phyloP scores from a whole-genome alignment of 2,329 filamentous ascomycete genomes.

The Calonectria pteridis region DNA sequence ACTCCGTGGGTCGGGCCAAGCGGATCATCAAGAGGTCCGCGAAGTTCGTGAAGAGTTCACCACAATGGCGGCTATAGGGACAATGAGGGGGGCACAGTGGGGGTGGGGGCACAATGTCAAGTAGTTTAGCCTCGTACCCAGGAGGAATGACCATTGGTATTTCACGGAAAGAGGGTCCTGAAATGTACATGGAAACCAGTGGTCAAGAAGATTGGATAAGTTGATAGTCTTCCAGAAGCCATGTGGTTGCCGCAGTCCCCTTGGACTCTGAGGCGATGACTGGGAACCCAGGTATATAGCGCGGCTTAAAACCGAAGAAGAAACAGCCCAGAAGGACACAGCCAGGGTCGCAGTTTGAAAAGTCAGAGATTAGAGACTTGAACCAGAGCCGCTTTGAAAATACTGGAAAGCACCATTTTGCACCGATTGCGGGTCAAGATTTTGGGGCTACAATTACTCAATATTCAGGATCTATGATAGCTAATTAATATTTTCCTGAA shows the following conservation, averaged over 20 bases:
- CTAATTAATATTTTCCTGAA: not conserved
- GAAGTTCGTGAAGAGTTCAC: too few relatives aligned
- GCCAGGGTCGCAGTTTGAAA: not conserved
- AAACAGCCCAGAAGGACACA: not conserved
- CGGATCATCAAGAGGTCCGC: too few relatives aligned
- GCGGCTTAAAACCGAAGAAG: not conserved
- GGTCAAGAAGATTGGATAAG: too few relatives aligned
- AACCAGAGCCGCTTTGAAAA: not conserved
- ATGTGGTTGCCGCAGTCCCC: not conserved
- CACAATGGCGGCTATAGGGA: too few relatives aligned
- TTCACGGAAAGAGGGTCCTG: too few relatives aligned
- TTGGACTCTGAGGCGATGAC: not conserved
- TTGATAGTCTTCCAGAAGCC: conserved; percentile 8
- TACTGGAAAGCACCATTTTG: not conserved
- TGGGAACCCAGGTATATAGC: not conserved
- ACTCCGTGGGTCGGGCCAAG: too few relatives aligned
- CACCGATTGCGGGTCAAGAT: not conserved
- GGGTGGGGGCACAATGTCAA: too few relatives aligned
- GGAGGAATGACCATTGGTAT: too few relatives aligned
- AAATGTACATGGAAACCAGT: too few relatives aligned
- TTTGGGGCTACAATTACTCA: not conserved
- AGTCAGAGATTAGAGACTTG: not conserved
- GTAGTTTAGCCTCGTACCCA: too few relatives aligned
- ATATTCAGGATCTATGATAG: not conserved
- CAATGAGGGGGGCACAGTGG: too few relatives aligned